Percentiles rank a stretch among this genome's conserved stretches.
Evolutionary conservation across 1,284 basidiomycete species (phyloP).

Genomic region (Cerioporus squamosus): DNA sequence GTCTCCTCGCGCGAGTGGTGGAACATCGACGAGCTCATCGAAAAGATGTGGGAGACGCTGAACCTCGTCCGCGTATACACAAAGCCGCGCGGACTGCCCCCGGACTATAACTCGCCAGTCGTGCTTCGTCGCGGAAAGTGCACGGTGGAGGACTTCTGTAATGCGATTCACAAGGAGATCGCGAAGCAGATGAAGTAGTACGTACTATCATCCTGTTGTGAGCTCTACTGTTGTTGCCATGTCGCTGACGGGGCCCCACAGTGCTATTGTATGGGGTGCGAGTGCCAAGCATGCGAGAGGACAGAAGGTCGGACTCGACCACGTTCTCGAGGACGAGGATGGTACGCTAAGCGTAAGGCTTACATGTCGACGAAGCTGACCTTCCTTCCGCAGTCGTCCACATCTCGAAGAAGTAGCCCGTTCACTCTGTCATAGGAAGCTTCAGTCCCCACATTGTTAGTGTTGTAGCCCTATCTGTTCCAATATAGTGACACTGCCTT

Average conservation of each 20-base stretch:
- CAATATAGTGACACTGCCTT: not conserved
- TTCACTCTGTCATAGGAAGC: not conserved
- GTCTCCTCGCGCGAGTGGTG: slow-evolving; percentile 94
- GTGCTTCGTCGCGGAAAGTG: slow-evolving; percentile 80
- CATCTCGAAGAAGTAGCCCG: slow-evolving; percentile 76
- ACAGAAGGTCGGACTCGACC: slow-evolving; percentile 94
- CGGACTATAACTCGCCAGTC: slow-evolving; percentile 86
- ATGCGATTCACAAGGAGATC: slow-evolving; percentile 89
- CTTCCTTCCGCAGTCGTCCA: slow-evolving; percentile 65
- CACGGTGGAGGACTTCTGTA: slow-evolving; percentile 92
- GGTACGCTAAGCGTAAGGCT: slow-evolving; percentile 47
- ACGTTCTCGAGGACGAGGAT: slow-evolving; percentile 90
- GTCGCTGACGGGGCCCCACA: slow-evolving; percentile 34
- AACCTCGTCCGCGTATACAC: slow-evolving; percentile 95
- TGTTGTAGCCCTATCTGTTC: slow-evolving; percentile 24
- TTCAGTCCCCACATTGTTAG: not conserved
- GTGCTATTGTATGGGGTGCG: slow-evolving; percentile 91
- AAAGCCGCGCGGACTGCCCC: slow-evolving; percentile 89
- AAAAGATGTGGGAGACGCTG: slow-evolving; percentile 90
- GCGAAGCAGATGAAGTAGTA: slow-evolving; percentile 93
- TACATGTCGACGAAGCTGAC: slow-evolving; percentile 27
- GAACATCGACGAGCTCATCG: slow-evolving; percentile 95
- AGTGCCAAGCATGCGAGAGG: slow-evolving; percentile 96
- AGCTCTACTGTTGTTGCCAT: not conserved
- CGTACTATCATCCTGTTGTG: slow-evolving; percentile 32